phyloP scores from a whole-genome alignment of 345 rosid genomes.

The Boechera retrofracta region DNA sequence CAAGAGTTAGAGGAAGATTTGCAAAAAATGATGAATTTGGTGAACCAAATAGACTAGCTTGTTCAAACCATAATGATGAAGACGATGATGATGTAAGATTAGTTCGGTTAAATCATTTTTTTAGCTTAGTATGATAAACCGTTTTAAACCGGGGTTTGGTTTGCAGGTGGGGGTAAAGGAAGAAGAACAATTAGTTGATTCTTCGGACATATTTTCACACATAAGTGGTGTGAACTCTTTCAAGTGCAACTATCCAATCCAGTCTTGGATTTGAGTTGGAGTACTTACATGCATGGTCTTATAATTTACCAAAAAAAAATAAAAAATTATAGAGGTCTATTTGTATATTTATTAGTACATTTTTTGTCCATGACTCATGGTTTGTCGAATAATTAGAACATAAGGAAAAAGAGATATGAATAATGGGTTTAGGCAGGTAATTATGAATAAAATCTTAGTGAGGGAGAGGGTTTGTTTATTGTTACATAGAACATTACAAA shows the following conservation, averaged over 20 bases:
- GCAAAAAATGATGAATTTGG: constrained; percentile 88
- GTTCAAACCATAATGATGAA: constrained; percentile 71
- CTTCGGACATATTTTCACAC: constrained; percentile 87
- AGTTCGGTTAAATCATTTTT: neutral
- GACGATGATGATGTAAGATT: constrained; percentile 70
- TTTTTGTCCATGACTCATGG: constrained; percentile 21
- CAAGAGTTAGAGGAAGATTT: constrained; percentile 93
- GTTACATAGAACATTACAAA: constrained; percentile 41
- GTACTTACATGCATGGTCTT: constrained; percentile 11
- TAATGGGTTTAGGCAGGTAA: constrained; percentile 36
- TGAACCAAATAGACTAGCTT: constrained; percentile 57
- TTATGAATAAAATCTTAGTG: constrained; percentile 35
- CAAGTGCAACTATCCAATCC: constrained; percentile 77
- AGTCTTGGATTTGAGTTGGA: constrained; percentile 72
- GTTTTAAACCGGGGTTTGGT: neutral
- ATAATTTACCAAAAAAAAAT: neutral
- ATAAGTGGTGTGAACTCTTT: constrained; percentile 90
- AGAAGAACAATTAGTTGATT: constrained; percentile 79
- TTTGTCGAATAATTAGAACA: constrained; percentile 33
- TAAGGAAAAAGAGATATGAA: constrained; percentile 23
- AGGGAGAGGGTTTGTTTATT: constrained; percentile 24
- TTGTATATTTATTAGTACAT: constrained; percentile 40
- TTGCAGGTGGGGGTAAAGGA: constrained; percentile 70
- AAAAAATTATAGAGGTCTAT: constrained; percentile 17
- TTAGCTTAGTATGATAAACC: constrained; percentile 6